Conservation (phyloP, 257 asterid species). For the Gentiana macrophylla region DNA sequence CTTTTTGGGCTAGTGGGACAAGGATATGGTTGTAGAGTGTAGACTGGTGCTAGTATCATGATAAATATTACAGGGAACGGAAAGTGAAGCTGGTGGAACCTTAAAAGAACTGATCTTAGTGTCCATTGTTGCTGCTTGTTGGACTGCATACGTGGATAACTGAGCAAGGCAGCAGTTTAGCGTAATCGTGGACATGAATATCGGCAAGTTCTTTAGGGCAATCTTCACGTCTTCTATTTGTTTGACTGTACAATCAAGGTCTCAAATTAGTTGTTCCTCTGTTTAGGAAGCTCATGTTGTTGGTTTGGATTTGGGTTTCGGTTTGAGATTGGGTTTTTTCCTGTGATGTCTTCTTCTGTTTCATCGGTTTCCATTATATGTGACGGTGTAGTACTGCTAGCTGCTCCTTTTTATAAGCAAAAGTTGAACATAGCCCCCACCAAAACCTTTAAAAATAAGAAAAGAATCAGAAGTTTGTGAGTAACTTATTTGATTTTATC, state of each 20-base stretch:
- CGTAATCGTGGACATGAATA: slow-evolving; percentile 63
- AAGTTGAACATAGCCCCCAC: no score
- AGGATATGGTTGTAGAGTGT: slow-evolving; percentile 42
- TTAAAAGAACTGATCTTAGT: no score
- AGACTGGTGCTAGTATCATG: slow-evolving; percentile 41
- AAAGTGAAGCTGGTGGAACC: slow-evolving; percentile 71
- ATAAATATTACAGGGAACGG: slow-evolving; percentile 61
- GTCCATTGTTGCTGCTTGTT: slow-evolving; percentile 85
- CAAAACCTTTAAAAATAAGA: no score
- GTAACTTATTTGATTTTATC: no score
- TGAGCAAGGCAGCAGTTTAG: slow-evolving; percentile 79
- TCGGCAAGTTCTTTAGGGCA: slow-evolving; percentile 55
- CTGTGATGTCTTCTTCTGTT: no score
- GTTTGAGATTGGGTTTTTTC: no score
- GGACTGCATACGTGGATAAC: slow-evolving; percentile 75
- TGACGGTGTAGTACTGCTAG: no score
- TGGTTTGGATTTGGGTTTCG: no score
- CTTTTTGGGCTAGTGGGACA: slow-evolving; percentile 40
- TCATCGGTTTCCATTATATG: no score
- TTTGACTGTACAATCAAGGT: slow-evolving; percentile 38
- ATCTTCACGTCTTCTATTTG: slow-evolving; percentile 57
- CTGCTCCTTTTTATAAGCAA: no score
- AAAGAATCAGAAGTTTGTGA: no score
- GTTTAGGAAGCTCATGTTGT: slow-evolving; percentile 31
- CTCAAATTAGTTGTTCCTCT: slow-evolving; percentile 23